Evolutionary conservation across 495 filamentous ascomycete genomes (phyloP), one percentile per base, ranked within the genome.

Genomic region (Cudoniella acicularis): DNA sequence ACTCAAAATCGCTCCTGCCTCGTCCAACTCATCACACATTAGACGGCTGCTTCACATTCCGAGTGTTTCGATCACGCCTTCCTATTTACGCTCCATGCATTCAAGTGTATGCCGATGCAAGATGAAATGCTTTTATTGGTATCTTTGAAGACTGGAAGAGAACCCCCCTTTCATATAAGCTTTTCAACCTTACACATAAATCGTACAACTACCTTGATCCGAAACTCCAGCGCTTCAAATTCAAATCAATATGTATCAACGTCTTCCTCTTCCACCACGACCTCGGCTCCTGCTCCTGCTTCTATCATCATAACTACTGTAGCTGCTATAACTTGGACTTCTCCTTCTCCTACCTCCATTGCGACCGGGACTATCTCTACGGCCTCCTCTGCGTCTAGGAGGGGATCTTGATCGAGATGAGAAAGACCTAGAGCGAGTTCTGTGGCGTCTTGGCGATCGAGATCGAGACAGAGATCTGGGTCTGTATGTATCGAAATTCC

Each of bases 241-340:
- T 55, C 20, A 57, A 16, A 1, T 22, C 17, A 25, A 6, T 4
- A 47, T 46, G 8, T 55, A 25, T 51, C 54, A 66, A 43, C 61
- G 61, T 51, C 72, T 67, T 23, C 70, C 62, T 18, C 65, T 54
- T 0, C 62, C 63, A 67, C 46, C 67, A 60, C 57, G 73, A 71
- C 66, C 67, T 51, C 65, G 73, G 67, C 64, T 73, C 70, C 64
- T 71, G 50, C 68, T 70, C 54, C 61, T 57, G 59, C 59, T 82
- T 10, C 74, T 64, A 59, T 74, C 74, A 63, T 73, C 75, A 57
- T 76, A 77, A 61, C 81, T 81, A 59, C 79, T 80, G 64, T 84
- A 85, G 60, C 83, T 86, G 57, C 73, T 80, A 61, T 83, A 83
- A 66, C 84, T 87, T 11, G 78, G 77, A 58, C 83, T 90, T 60